phyloP scores from a whole-genome alignment of 2,329 filamentous ascomycete genomes.

The Pseudonectria buxi region DNA sequence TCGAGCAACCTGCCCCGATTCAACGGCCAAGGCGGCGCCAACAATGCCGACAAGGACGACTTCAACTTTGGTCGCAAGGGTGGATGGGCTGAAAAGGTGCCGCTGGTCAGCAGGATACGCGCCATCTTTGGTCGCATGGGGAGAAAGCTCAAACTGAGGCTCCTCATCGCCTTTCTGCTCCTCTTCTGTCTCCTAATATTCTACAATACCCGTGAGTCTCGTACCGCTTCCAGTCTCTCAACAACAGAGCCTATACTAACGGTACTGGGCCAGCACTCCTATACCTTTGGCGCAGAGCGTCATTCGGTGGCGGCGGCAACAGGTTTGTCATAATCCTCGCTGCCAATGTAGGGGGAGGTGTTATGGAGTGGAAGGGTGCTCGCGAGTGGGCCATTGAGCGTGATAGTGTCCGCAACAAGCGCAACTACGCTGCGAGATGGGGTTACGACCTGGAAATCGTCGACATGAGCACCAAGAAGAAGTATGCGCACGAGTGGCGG shows the following conservation, averaged over 20 bases:
- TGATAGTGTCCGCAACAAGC: conserved; percentile 93
- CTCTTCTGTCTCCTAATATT: conserved; percentile 58
- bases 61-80: conserved; percentile 57
- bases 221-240: not conserved
- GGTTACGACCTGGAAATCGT: conserved; percentile 94
- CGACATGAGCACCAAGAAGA: conserved; percentile 98
- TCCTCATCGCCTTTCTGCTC: conserved; percentile 53
- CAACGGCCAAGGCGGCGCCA: conserved; percentile 40
- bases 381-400: conserved; percentile 97
- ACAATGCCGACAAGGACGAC: conserved; percentile 75
- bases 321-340: conserved; percentile 92
- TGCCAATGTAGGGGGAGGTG: conserved; percentile 89
- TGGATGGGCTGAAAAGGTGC: conserved; percentile 43
- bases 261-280: conserved; percentile 35
- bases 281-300: conserved; percentile 63
- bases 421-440: conserved; percentile 78
- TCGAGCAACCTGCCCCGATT: conserved; percentile 75
- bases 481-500: conserved; percentile 97
- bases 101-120: conserved; percentile 41
- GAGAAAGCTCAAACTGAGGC: conserved; percentile 58
- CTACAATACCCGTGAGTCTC: conserved; percentile 64
- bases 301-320: conserved; percentile 71
- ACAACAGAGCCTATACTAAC: no score
- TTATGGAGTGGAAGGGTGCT: conserved; percentile 98
- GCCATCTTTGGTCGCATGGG: conserved; percentile 45